Percentiles rank a stretch among this genome's conserved stretches.
phyloP scores from a whole-genome alignment of 345 rosid species.

The Raphanus sativus region DNA sequence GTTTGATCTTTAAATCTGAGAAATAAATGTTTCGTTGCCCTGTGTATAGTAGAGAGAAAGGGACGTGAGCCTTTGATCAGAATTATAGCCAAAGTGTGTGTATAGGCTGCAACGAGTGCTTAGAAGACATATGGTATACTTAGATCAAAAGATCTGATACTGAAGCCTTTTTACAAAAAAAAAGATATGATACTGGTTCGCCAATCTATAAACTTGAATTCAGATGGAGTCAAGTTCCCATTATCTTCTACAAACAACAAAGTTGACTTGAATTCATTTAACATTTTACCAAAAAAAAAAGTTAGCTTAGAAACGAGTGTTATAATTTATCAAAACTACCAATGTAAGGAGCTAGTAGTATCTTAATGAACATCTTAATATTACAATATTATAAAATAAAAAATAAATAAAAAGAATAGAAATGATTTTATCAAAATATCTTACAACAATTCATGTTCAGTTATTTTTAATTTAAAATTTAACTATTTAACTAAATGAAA shows the following conservation, averaged over 20 bases:
- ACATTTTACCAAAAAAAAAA: too few relatives aligned
- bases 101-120: neutral
- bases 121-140: neutral
- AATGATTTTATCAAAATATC: too few relatives aligned
- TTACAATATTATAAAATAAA: too few relatives aligned
- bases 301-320: neutral
- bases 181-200: neutral
- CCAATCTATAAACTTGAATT: neutral
- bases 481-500: too few relatives aligned
- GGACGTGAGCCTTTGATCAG: slow-evolving; percentile 21
- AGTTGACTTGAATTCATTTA: too few relatives aligned
- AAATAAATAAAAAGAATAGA: too few relatives aligned
- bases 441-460: too few relatives aligned
- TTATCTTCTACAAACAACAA: neutral
- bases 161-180: too few relatives aligned
- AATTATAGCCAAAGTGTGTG: neutral
- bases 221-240: neutral
- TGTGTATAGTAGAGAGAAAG: slow-evolving; percentile 20
- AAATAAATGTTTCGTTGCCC: slow-evolving; percentile 14
- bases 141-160: too few relatives aligned
- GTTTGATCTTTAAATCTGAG: slow-evolving; percentile 26
- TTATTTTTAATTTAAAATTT: too few relatives aligned
- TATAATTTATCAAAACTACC: neutral
- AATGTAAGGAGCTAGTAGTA: neutral
- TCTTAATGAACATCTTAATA: too few relatives aligned